Conservation (phyloP, 2,329 filamentous ascomycete species). For the Fusarium annulatum region DNA sequence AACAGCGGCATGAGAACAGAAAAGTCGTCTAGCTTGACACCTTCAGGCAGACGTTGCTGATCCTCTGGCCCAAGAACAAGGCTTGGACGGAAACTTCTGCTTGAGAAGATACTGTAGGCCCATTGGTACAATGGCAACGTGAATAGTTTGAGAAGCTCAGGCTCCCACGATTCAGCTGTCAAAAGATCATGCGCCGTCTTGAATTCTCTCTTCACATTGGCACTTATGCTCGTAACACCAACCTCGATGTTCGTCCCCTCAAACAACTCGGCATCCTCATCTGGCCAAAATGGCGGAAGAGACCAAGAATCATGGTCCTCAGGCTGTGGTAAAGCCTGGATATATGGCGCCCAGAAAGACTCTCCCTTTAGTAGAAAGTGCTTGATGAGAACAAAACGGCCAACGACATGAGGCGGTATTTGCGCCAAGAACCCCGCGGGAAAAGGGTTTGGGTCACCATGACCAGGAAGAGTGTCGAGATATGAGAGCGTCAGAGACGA, state of each 20-base stretch:
- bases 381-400: constrained; percentile 75
- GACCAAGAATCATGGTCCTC: constrained; percentile 61
- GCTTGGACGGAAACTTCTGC: constrained; percentile 71
- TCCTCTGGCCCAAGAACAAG: constrained; percentile 60
- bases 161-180: constrained; percentile 34
- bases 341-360: constrained; percentile 77
- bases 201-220: constrained; percentile 59
- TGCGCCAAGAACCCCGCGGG: constrained; percentile 60
- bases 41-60: constrained; percentile 44
- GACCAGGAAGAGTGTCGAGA: constrained; percentile 60
- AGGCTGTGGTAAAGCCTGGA: constrained; percentile 72
- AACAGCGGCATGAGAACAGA: constrained; percentile 77
- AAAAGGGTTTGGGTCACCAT: constrained; percentile 50
- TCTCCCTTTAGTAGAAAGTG: constrained; percentile 68
- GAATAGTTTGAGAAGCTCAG: constrained; percentile 50
- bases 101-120: constrained; percentile 73
- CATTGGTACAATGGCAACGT: constrained; percentile 68
- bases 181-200: constrained; percentile 56
- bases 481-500: constrained; percentile 67
- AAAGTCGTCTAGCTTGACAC: constrained; percentile 64
- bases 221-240: constrained; percentile 60
- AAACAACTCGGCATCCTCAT: constrained; percentile 68
- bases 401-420: constrained; percentile 68
- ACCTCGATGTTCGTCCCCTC: constrained; percentile 65
- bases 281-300: constrained; percentile 72